A percentile compares a stretch with the other conserved stretches of the same genome.
Conservation (phyloP, 352 stramenopile genomes). For the Phytophthora europaea region DNA sequence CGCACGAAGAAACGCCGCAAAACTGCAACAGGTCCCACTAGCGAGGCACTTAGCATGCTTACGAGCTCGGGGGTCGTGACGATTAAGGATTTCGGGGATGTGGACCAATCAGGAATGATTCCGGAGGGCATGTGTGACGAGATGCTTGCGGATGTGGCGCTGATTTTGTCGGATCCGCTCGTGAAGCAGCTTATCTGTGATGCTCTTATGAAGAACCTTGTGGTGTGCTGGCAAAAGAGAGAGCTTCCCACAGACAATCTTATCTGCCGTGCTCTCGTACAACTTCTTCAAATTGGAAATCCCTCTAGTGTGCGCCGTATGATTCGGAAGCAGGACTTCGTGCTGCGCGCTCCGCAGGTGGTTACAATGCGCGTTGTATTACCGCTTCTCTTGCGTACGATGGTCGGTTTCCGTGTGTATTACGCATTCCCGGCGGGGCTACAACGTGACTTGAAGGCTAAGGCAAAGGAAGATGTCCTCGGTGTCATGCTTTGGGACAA, state of each 20-base stretch:
- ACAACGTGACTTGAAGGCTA: conserved; percentile 45
- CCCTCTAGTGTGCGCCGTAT: conserved; percentile 82
- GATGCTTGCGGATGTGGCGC: conserved; percentile 74
- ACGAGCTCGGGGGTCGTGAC: conserved; percentile 71
- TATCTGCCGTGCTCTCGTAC: conserved; percentile 80
- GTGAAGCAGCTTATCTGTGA: conserved; percentile 87
- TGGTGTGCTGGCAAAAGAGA: conserved; percentile 64
- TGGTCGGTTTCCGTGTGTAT: conserved; percentile 60
- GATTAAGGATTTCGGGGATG: conserved; percentile 76
- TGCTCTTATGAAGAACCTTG: conserved; percentile 73
- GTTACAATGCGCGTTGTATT: conserved; percentile 85
- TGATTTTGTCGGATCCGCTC: conserved; percentile 81
- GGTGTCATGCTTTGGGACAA: conserved; percentile 71
- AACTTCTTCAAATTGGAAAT: conserved; percentile 88
- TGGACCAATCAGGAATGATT: conserved; percentile 87
- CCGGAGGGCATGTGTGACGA: conserved; percentile 85
- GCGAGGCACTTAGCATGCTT: conserved; percentile 76
- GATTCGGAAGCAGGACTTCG: conserved; percentile 86
- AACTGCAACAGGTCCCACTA: conserved; percentile 49
- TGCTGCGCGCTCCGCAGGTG: conserved; percentile 82
- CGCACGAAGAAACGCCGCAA: conserved; percentile 84
- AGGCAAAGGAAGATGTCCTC: conserved; percentile 63
- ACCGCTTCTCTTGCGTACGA: conserved; percentile 72
- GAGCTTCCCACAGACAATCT: conserved; percentile 87
- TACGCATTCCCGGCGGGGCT: conserved; percentile 50